Evolutionary conservation across 2,329 filamentous ascomycete genomes (phyloP).

Genomic region (Colletotrichum sidae): DNA sequence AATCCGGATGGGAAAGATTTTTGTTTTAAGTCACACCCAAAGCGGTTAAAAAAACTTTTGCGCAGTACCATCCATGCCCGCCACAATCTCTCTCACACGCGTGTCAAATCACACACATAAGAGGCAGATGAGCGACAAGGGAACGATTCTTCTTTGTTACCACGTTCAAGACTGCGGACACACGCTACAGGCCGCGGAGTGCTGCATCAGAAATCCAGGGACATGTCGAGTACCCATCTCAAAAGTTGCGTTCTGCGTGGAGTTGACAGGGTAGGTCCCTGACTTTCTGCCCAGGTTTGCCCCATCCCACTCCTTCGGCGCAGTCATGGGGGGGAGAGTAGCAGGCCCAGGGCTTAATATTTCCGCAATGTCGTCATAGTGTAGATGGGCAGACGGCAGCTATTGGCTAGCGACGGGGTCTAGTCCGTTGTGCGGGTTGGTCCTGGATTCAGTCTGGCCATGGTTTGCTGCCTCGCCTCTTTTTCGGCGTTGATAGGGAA

Average conservation of each 20-base stretch:
- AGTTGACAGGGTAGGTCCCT: conserved; percentile 34
- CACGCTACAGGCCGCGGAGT: too few relatives aligned
- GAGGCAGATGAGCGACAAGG: neutral
- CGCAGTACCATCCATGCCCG: conserved; percentile 8
- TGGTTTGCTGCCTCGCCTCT: conserved; percentile 3
- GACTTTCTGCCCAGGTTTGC: conserved; percentile 4
- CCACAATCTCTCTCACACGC: conserved; percentile 5
- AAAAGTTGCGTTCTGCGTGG: conserved; percentile 29
- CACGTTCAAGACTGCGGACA: too few relatives aligned
- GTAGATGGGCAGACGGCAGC: neutral
- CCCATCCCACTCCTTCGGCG: conserved; percentile 27
- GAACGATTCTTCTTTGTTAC: too few relatives aligned
- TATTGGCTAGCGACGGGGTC: neutral
- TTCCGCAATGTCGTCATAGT: conserved; percentile 37
- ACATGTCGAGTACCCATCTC: conserved; percentile 26
- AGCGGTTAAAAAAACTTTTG: neutral
- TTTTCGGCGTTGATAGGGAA: neutral
- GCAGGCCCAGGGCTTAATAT: conserved; percentile 20
- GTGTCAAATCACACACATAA: too few relatives aligned
- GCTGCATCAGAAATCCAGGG: conserved; percentile 27
- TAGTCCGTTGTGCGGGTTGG: conserved; percentile 7
- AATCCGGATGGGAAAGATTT: conserved; percentile 22
- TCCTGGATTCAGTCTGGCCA: conserved; percentile 6
- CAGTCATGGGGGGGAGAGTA: neutral
- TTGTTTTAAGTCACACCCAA: conserved; percentile 19